These are phyloP conservation scores for Conticribra guillardii DNA, from an alignment of 108 stramenopile species.

Conservation along the genomic window DNA sequence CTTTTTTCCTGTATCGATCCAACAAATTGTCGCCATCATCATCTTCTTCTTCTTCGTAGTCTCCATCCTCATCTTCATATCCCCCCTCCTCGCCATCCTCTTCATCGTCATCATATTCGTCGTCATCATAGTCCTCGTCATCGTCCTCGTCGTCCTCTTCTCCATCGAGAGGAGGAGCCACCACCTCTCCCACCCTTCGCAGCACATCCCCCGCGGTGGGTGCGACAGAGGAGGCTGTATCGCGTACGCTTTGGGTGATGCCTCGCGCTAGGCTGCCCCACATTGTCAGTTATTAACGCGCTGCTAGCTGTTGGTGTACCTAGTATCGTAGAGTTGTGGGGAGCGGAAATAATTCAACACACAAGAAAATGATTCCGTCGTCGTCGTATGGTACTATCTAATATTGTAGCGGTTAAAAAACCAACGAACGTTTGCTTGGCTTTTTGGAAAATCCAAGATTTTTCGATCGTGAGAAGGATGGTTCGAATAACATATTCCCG, in stretches of 20 bases:
- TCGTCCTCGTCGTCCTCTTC: slow-evolving; percentile 18
- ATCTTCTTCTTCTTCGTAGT: slow-evolving; percentile 7
- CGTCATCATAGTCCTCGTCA: slow-evolving; percentile 7
- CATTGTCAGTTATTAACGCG: no score
- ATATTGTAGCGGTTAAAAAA: no score
- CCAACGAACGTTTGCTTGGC: no score
- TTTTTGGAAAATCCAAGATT: no score
- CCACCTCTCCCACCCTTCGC: slow-evolving; percentile 51
- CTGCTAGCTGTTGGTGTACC: no score
- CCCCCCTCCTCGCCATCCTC: slow-evolving; percentile 21
- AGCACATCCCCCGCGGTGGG: slow-evolving; percentile 39
- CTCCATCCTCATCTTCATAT: slow-evolving; percentile 18
- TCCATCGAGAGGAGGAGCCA: slow-evolving; percentile 37
- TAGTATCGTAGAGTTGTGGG: no score
- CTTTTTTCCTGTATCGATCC: slow-evolving; percentile 32
- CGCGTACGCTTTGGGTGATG: slow-evolving; percentile 39
- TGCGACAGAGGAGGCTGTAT: slow-evolving; percentile 44
- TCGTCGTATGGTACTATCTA: no score
- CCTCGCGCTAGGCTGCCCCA: slow-evolving; percentile 54
- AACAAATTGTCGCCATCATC: slow-evolving; percentile 14
- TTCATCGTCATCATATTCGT: slow-evolving; percentile 14
- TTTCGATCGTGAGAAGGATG: no score
- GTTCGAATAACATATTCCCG: no score
- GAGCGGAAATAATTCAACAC: no score
- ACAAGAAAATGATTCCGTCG: no score